Evolutionary conservation across 768 basidiomycete species (phyloP).

Genomic region (Cubamyces sp.): DNA sequence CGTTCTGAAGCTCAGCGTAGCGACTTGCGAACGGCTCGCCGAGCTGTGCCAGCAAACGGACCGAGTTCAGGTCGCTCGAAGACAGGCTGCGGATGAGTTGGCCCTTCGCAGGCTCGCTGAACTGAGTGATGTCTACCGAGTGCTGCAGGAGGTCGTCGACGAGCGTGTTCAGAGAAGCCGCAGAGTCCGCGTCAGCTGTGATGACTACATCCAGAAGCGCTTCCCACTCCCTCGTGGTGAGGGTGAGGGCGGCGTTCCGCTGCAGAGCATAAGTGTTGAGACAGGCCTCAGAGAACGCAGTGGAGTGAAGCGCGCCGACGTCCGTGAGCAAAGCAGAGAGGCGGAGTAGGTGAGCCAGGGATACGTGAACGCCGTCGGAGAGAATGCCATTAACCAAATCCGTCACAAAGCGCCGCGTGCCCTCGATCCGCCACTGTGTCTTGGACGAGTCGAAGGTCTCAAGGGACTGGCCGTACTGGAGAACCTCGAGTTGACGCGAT

Average conservation of each 20-base stretch:
- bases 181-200: constrained; percentile 13
- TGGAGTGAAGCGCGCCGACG: constrained; percentile 33
- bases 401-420: constrained; percentile 22
- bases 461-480: constrained; percentile 18
- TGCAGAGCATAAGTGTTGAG: constrained; percentile 52
- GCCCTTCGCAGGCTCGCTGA: constrained; percentile 21
- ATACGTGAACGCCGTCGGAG: not conserved
- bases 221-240: constrained; percentile 49
- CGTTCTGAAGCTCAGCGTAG: constrained; percentile 17
- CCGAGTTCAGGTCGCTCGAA: constrained; percentile 20
- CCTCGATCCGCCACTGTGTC: constrained; percentile 21
- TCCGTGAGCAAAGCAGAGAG: constrained; percentile 21
- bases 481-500: constrained; percentile 11
- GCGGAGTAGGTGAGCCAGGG: constrained; percentile 14
- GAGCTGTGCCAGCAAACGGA: constrained; percentile 19
- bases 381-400: constrained; percentile 18
- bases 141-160: constrained; percentile 23
- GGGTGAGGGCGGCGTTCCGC: constrained; percentile 37
- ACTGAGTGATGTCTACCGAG: constrained; percentile 24
- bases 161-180: constrained; percentile 18
- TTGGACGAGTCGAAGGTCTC: constrained; percentile 16
- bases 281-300: constrained; percentile 40
- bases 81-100: constrained; percentile 21
- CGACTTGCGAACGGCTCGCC: constrained; percentile 22
- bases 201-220: constrained; percentile 45